Evolutionary conservation across 768 basidiomycete genomes (phyloP), one percentile per base, ranked within the genome.

Genomic region (Cystobasidium tubakii): DNA sequence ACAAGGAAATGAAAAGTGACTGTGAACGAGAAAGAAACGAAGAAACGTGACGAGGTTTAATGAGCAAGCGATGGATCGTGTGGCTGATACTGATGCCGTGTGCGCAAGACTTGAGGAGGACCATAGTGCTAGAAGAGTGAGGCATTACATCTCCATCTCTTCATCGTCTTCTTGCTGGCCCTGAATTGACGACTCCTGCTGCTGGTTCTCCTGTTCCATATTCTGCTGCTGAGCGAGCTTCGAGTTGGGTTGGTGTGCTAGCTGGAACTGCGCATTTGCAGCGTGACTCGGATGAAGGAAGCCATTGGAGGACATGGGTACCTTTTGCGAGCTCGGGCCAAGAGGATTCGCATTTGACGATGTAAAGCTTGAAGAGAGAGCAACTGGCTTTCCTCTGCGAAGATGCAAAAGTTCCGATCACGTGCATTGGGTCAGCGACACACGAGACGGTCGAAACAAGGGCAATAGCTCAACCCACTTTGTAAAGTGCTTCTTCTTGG

Each of bases 401-500:
- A n/a, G 1, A 42, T 39, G 34, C 23, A 6, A 60, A 25, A 15
- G 33, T 34, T 71, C 43, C 50, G 67, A 21, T 13, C 44, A 46
- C 10, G 33, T 9, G 62, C 29, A 29, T n/a, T 54, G n/a, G n/a
- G 1, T n/a, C 34, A 19, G 33, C 34, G 54, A n/a, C n/a, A n/a
- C n/a, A n/a, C n/a, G n/a, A n/a, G n/a, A n/a, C n/a, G n/a, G n/a
- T n/a, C n/a, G n/a, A n/a, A n/a, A n/a, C n/a, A n/a, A n/a, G n/a
- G n/a, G n/a, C n/a, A n/a, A n/a, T n/a, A n/a, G n/a, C n/a, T n/a
- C n/a, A n/a, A n/a, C 88, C 43, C 76, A 95, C 95, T 92, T 96
- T 73, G 81, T 84, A 80, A 96, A 98, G 79, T 91, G 92, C 82
- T 92, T 91, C 85, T 95, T 93, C 85, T 87, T 94, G 1, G 89